Conservation (phyloP, 345 rosid genomes). For the Eucalyptus paniculata region DNA sequence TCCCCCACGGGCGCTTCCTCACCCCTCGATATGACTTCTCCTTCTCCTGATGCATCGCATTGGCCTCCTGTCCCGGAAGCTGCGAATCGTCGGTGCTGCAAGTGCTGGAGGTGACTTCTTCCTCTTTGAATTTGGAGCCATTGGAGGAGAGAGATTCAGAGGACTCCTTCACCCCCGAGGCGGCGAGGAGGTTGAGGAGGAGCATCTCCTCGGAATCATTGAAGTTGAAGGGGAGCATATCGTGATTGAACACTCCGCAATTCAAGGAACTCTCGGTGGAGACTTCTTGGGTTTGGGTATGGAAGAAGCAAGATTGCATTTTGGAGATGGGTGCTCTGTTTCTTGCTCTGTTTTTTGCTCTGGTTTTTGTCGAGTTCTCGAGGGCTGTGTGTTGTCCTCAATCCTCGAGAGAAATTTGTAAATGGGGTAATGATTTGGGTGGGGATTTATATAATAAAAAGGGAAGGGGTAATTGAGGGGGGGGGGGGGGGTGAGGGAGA, state of each 20-base stretch:
- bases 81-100: neutral
- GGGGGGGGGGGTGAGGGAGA: neutral
- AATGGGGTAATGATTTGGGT: neutral
- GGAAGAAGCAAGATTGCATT: neutral
- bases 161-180: constrained; percentile 8
- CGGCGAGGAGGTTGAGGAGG: constrained; percentile 15
- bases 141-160: constrained; percentile 13
- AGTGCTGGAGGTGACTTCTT: constrained; percentile 10
- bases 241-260: neutral
- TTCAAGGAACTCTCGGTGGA: constrained; percentile 5
- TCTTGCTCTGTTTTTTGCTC: neutral
- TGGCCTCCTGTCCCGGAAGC: neutral
- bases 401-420: neutral
- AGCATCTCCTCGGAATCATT: constrained; percentile 23
- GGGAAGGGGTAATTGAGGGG: neutral
- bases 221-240: constrained; percentile 14
- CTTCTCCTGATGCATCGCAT: neutral
- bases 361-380: neutral
- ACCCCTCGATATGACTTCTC: constrained; percentile 29
- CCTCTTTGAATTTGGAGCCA: constrained; percentile 1
- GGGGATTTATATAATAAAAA: neutral
- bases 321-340: neutral
- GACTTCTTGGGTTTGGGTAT: constrained; percentile 4
- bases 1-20: constrained; percentile 40
- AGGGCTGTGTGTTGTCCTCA: neutral